Percentiles rank a stretch among this genome's conserved stretches.
Conservation (phyloP, 2,329 filamentous ascomycete genomes). For the Fusarium torreyae region DNA sequence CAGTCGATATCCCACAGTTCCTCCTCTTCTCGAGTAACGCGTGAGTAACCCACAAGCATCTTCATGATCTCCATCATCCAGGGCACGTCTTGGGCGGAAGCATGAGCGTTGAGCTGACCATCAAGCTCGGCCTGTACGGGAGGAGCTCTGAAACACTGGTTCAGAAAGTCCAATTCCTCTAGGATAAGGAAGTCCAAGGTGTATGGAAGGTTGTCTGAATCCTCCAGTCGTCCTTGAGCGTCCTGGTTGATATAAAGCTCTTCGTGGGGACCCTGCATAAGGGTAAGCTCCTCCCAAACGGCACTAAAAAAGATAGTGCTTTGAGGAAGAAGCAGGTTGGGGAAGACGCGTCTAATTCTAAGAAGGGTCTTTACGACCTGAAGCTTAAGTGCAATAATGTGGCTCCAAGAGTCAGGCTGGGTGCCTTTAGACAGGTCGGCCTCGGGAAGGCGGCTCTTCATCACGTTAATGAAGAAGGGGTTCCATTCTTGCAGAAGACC, state of each 20-base stretch:
- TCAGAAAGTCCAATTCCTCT: conserved; percentile 95
- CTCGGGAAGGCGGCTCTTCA: conserved; percentile 83
- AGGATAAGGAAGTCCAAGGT: conserved; percentile 94
- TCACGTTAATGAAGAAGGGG: conserved; percentile 85
- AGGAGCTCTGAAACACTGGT: conserved; percentile 88
- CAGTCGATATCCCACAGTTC: conserved; percentile 97
- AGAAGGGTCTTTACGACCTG: conserved; percentile 96
- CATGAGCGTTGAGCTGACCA: conserved; percentile 76
- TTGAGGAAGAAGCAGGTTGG: conserved; percentile 84
- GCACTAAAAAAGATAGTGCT: conserved; percentile 87
- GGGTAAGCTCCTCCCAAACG: conserved; percentile 89
- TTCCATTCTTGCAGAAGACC: conserved; percentile 88
- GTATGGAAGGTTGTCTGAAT: conserved; percentile 92
- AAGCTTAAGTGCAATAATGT: conserved; percentile 87
- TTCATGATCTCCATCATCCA: conserved; percentile 94
- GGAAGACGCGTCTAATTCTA: conserved; percentile 88
- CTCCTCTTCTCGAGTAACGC: conserved; percentile 93
- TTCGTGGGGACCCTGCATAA: conserved; percentile 80
- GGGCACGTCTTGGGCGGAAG: conserved; percentile 73
- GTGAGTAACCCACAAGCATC: conserved; percentile 86
- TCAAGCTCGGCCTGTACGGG: conserved; percentile 93
- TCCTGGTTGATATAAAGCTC: conserved; percentile 89
- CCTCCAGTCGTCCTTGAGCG: conserved; percentile 88
- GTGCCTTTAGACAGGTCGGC: conserved; percentile 62
- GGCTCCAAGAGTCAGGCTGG: conserved; percentile 81